Base-by-base conservation (phyloP, 352 stramenopile species). In the Globisporangium orthogonon region DNA sequence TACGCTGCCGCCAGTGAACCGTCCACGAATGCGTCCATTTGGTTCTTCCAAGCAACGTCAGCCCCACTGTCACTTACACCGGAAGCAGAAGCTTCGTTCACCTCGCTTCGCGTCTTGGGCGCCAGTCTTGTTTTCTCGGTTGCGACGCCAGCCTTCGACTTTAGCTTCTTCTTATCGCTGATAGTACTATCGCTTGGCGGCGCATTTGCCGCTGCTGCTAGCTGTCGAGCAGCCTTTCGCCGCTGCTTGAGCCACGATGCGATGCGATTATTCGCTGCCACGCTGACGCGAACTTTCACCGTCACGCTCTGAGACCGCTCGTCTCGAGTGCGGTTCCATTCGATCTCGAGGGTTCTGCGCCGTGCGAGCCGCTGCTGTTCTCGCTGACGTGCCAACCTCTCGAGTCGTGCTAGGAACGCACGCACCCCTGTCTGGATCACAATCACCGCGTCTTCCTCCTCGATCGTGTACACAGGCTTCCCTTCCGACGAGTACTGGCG, bases 391-490 rank as follows among this genome's bases (percentile, higher is more conserved):
- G 66, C 55, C 0, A 65, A 29, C 0, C 76, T n/a, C 43, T 67
- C 65, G 0, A 61, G 35, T 4, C 78, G 72, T 29, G 73, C 71
- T 3, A 88, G 55, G 48, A 71, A 85, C 0, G 69, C 53, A 10
- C 79, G 74, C 7, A 52, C 70, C 2, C 68, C 48, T 0, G 65
- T 54, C 62, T 90, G 79, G 17, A 89, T 80, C 18, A 50, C 37
- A 17, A 86, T 57, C 14, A 52, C 57, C 0, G 67, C 73, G 33
- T 86, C 73, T 40, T 90, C 79, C 58, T 92, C 78, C 4, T 74
- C 70, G 18, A 88, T 63, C 33, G 70, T 73, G 63, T 92, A 90
- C n/a, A 71, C 70, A 0, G 78, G 74, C 14, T 83, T 78, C 10
- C 45, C 44, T 10, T 81, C 75, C 15, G 37, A 35, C 28, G 67